A percentile compares a stretch with the other conserved stretches of the same genome.
Evolutionary conservation across 345 rosid species (phyloP).

Genomic region (Eucalyptus sp.): DNA sequence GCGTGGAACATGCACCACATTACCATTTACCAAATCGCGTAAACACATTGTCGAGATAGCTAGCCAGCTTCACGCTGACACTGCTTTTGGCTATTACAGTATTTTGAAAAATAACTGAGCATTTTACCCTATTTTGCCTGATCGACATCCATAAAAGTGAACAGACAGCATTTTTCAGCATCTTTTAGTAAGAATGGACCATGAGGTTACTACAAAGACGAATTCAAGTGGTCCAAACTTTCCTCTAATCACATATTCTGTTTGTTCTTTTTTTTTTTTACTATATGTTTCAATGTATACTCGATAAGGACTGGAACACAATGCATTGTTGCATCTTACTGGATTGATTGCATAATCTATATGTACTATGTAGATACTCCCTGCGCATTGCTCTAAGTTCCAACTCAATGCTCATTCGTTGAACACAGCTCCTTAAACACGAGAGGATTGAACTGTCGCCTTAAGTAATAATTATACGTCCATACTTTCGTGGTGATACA

Average conservation of each 20-base stretch:
- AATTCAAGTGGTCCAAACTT: no score
- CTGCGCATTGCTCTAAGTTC: not conserved
- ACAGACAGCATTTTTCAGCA: slow-evolving; percentile 28
- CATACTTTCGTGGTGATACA: no score
- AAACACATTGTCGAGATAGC: not conserved
- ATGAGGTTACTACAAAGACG: fast-evolving
- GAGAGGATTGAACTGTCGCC: not conserved
- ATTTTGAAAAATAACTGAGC: not conserved
- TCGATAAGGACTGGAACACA: no score
- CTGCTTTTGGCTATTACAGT: not conserved
- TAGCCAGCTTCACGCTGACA: not conserved
- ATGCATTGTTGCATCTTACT: not conserved
- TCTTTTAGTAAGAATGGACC: slow-evolving; percentile 10
- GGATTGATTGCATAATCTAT: not conserved
- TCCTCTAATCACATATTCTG: not conserved
- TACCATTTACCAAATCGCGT: not conserved
- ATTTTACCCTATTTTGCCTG: not conserved
- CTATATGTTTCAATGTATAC: not conserved
- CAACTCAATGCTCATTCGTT: not conserved
- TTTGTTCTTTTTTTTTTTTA: no score
- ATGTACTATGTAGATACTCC: not conserved
- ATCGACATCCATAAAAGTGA: not conserved
- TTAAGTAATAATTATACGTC: no score
- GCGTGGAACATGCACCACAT: not conserved
- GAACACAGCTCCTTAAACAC: not conserved